Evolutionary conservation across 805 yeast genomes (phyloP), one percentile per base, ranked within the genome.

Genomic region (Wickerhamiella parazyma): DNA sequence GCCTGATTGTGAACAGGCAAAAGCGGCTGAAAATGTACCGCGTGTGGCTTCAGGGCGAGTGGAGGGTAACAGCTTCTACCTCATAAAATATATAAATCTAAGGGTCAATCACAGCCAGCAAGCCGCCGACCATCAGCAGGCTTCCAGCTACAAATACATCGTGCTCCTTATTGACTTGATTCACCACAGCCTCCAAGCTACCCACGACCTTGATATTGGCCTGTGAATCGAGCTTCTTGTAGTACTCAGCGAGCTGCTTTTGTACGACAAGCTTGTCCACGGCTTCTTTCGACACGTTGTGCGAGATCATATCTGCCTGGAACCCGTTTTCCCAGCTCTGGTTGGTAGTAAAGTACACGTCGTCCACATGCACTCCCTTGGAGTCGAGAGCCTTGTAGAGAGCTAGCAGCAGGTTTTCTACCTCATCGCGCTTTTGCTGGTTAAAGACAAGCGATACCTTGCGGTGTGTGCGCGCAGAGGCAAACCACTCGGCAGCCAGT

Each of bases 81-180:
- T 10, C 7, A 16, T 17, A 24, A 5, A 9, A 7, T 19, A 24
- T 3, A 11, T 24, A 9, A 16, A 8, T 11, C 28, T 29, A 38
- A 6, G 49, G 49, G 16, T 89, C 95, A 35, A 85, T 63, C 5
- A 87, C 95, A 2, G 85, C 86, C 31, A 91, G 63, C 45, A 91
- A 72, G 0, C 97, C 98, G 14, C 99, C 99, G 9, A 91, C 94
- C 45, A 93, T 66, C 59, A 89, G 95, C 50, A 91, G 67, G 4
- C 96, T 86, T 1, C 99, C 99, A 47, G 93, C 81, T 0, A 86
- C 96, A 63, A 86, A 80, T 1, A 85, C 93, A 49, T 85, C 86
- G 18, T 54, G 50, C 7, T 51, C 48, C 5, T 48, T 51, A 46
- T 71, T 70, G 41, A 75, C 71, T 51, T 66, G 71, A 39, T 68